Evolutionary conservation across 805 yeast species (phyloP).

Genomic region (Saturnispora silvae): DNA sequence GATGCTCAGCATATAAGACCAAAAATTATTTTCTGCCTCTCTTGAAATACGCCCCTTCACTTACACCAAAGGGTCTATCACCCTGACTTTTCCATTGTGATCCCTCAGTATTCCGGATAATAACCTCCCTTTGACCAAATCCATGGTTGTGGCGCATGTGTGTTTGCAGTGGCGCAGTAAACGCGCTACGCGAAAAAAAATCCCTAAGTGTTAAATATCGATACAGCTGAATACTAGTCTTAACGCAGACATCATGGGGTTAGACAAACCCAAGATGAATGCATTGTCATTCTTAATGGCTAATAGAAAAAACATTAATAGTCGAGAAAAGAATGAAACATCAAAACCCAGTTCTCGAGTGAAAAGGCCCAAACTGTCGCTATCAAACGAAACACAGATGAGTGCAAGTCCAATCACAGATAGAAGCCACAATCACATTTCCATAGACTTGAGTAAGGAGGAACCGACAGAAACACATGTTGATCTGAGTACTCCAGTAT

Average conservation of each 20-base stretch:
- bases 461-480: not conserved
- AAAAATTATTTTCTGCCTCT: not conserved
- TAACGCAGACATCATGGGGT: not conserved
- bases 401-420: too few species aligned
- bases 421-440: not conserved
- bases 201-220: too few species aligned
- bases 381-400: not conserved
- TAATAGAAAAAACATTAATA: not conserved
- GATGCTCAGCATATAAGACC: too few species aligned
- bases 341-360: not conserved
- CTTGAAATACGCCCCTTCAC: too few species aligned
- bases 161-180: constrained; percentile 1
- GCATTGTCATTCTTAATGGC: constrained; percentile 8
- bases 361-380: not conserved
- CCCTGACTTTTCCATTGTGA: too few species aligned
- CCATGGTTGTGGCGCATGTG: not conserved
- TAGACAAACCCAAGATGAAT: constrained; percentile 2
- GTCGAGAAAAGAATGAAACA: not conserved
- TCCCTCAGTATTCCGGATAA: too few species aligned
- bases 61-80: too few species aligned
- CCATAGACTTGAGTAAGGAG: not conserved
- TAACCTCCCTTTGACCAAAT: too few species aligned
- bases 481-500: not conserved
- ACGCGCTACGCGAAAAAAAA: constrained; percentile 1
- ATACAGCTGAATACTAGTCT: too few species aligned